phyloP scores from a whole-genome alignment of 208 protist species.

The Sergeia podlipaevii region DNA sequence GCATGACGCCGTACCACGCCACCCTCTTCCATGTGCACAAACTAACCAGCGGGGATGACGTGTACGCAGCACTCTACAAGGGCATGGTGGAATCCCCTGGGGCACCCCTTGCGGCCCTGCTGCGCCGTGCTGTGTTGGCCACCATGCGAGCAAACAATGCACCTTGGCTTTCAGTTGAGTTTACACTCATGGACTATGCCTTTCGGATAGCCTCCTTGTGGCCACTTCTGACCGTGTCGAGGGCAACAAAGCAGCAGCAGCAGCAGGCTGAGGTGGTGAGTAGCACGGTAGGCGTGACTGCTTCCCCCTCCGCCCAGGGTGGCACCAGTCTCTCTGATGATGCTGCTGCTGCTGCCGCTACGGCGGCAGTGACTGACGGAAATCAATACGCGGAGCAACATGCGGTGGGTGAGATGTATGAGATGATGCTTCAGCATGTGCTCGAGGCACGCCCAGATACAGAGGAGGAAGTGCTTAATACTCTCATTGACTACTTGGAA shows the following conservation, averaged over 20 bases:
- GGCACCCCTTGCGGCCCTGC: conserved; percentile 21
- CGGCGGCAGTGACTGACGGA: conserved; percentile 24
- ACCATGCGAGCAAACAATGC: conserved; percentile 18
- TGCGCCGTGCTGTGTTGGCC: conserved; percentile 24
- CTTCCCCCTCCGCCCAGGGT: neutral
- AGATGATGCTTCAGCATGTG: conserved; percentile 51
- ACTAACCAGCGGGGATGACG: conserved; percentile 11
- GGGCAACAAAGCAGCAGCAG: neutral
- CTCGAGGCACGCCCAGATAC: conserved; percentile 30
- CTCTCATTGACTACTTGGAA: conserved; percentile 53
- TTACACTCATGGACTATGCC: conserved; percentile 57
- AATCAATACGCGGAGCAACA: conserved; percentile 21
- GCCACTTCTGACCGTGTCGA: conserved; percentile 3
- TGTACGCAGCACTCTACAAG: conserved; percentile 22
- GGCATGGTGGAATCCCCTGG: conserved; percentile 18
- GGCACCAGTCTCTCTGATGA: neutral
- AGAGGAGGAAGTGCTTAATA: conserved; percentile 43
- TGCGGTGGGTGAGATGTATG: conserved; percentile 57
- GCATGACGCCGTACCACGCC: conserved; percentile 18
- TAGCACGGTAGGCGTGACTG: no score
- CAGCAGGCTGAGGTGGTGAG: neutral
- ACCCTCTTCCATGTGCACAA: conserved; percentile 25
- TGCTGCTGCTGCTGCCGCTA: neutral
- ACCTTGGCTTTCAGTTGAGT: conserved; percentile 50
- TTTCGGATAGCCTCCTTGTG: conserved; percentile 31